Evolutionary conservation across 257 asterid genomes (phyloP).

Genomic region (Nicotiana benthamiana): DNA sequence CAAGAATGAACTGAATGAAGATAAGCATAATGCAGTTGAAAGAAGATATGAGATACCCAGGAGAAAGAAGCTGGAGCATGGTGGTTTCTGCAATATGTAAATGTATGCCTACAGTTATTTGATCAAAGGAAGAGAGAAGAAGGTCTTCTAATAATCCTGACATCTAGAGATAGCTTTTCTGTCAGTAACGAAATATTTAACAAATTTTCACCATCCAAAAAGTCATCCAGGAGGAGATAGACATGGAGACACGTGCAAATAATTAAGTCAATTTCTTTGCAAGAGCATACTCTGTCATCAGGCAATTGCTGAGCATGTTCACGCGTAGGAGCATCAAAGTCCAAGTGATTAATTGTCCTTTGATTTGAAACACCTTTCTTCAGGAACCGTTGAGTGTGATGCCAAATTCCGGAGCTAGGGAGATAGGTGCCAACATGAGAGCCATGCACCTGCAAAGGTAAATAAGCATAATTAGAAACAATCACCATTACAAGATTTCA

Average conservation of each 20-base stretch:
- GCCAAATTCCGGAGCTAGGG: conserved; percentile 94
- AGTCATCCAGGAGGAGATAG: conserved; percentile 1
- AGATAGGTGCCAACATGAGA: conserved; percentile 95
- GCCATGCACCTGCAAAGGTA: conserved; percentile 62
- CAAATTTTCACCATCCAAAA: neutral
- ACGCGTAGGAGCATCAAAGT: conserved; percentile 98
- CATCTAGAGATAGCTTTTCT: neutral
- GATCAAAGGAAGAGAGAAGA: neutral
- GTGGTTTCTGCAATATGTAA: neutral
- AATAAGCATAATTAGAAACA: neutral
- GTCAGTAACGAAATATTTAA: neutral
- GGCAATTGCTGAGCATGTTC: conserved; percentile 82
- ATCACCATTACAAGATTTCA: neutral
- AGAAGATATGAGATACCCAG: neutral
- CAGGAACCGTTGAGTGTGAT: conserved; percentile 79
- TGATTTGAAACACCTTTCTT: conserved; percentile 60
- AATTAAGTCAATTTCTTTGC: conserved; percentile 12
- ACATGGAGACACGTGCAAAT: conserved; percentile 12
- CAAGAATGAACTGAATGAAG: neutral
- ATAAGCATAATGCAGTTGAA: neutral
- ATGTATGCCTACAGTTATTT: neutral
- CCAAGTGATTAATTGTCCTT: conserved; percentile 87
- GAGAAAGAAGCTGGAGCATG: neutral
- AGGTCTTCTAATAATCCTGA: neutral
- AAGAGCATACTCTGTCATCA: conserved; percentile 72